Percentiles rank a stretch among this genome's conserved stretches.
Evolutionary conservation across 306 rosid species (phyloP).

Genomic region (Pyrus betulifolia): DNA sequence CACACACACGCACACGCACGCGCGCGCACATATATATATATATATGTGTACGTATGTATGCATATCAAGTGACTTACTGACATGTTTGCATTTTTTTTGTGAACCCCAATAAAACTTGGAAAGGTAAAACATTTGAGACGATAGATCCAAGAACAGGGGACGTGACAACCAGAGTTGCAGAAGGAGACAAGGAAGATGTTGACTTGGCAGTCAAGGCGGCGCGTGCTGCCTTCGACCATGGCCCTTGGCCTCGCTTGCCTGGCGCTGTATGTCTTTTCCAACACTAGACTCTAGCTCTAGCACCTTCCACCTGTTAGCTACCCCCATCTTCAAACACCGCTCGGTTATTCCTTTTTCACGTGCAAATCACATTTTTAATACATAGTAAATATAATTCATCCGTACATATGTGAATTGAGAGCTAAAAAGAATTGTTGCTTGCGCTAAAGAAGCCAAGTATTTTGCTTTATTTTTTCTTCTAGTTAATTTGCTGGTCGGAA

Average conservation of each 20-base stretch:
- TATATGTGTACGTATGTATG: not conserved
- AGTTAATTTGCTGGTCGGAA: too few relatives aligned
- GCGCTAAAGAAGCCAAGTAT: too few relatives aligned
- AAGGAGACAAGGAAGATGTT: conserved; percentile 54
- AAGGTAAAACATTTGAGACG: conserved; percentile 80
- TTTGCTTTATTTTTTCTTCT: too few relatives aligned
- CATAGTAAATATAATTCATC: too few relatives aligned
- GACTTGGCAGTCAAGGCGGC: conserved; percentile 82
- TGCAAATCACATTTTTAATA: too few relatives aligned
- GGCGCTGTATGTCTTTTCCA: conserved; percentile 45
- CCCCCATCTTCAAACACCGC: too few relatives aligned
- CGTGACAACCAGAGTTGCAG: conserved; percentile 47
- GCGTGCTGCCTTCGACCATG: conserved; percentile 72
- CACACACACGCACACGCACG: too few relatives aligned
- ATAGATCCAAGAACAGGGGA: conserved; percentile 69
- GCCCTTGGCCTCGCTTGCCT: conserved; percentile 87
- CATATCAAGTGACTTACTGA: not conserved
- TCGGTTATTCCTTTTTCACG: too few relatives aligned
- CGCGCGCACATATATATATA: not conserved
- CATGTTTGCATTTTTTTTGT: not conserved
- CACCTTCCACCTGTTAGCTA: not conserved
- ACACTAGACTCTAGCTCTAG: not conserved
- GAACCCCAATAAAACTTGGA: not conserved
- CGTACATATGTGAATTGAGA: too few relatives aligned
- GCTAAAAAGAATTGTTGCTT: too few relatives aligned